Evolutionary conservation across 2,329 filamentous ascomycete species (phyloP), one percentile per base, ranked within the genome.

Genomic region (Emmonsiellopsis sp.): DNA sequence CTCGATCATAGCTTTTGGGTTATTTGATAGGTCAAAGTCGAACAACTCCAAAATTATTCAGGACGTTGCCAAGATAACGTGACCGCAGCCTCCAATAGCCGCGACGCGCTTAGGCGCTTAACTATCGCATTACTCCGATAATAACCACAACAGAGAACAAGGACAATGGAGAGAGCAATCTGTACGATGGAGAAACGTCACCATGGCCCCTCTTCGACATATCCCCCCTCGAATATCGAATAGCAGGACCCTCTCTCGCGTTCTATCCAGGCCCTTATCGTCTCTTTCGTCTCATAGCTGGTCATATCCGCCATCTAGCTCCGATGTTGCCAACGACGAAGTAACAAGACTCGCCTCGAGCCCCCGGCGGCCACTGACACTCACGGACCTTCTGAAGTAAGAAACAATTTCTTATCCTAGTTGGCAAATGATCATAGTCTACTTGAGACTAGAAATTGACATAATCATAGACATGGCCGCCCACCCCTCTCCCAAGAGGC

Each of bases 321-420:
- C 74, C n/a, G 73, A 73, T 45, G 79, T 82, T 15, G 79, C 80
- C 40, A 86, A 92, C 66, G 83, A 86, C 58, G 87, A 93, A 66
- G 87, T 97, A 59, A 81, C 84, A 45, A 81, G 81, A 42, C 80
- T 97, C 46, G 89, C 91, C 34, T 83, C 83, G 54, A 84, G 86
- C 65, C 84, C 85, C 37, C 80, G 95, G 51, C 87, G 94, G 65
- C 82, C 86, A 9, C 75, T 97, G 64, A 93, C 89, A 30, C 80
- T 98, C 35, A 84, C 86, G 54, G 93, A 97, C 66, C 78, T 98
- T 5, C 87, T 96, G 62, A 92, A 86, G 87, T 94, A 77, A 61
- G 76, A 56, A 31, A 20, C 38, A 41, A 47, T 5, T 6, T 8
- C 7, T 30, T 31, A n/a, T 34, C 11, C 13, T n/a, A 32, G 7